Conservation (phyloP, 1,284 basidiomycete species). For the Meira miltonrushii region DNA sequence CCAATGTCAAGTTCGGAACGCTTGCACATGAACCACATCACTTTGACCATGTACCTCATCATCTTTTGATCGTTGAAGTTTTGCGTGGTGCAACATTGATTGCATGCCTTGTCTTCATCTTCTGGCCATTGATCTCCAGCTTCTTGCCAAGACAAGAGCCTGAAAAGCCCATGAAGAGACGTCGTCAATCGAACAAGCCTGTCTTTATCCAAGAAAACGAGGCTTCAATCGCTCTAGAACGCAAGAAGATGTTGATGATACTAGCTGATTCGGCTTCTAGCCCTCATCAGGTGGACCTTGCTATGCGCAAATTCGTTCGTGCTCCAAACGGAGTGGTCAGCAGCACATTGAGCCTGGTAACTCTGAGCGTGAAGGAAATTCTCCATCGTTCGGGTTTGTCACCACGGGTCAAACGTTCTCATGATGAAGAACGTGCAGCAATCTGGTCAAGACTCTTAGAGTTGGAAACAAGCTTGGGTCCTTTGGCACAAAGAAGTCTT, state of each 20-base stretch:
- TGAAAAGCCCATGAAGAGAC: background rate
- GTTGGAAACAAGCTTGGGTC: slow-evolving; percentile 31
- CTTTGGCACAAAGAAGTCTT: slow-evolving; percentile 23
- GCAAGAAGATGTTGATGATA: slow-evolving; percentile 16
- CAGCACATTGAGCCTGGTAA: background rate
- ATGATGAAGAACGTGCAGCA: slow-evolving; percentile 18
- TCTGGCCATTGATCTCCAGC: slow-evolving; percentile 26
- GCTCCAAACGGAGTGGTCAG: slow-evolving; percentile 14
- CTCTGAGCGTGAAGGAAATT: background rate
- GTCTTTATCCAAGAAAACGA: slow-evolving; percentile 9
- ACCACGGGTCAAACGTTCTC: background rate
- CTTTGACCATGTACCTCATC: slow-evolving; percentile 35
- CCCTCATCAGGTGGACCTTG: slow-evolving; percentile 17
- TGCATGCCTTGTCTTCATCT: slow-evolving; percentile 26
- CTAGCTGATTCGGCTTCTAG: slow-evolving; percentile 10
- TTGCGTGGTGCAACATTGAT: slow-evolving; percentile 29
- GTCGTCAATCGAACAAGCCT: background rate
- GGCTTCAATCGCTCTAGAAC: slow-evolving; percentile 14
- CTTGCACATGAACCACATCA: slow-evolving; percentile 21
- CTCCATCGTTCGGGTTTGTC: background rate
- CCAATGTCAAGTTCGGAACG: slow-evolving; percentile 17
- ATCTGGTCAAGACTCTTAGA: slow-evolving; percentile 25
- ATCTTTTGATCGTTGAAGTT: slow-evolving; percentile 35
- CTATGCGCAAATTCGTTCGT: slow-evolving; percentile 15
- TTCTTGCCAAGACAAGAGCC: slow-evolving; percentile 12